Evolutionary conservation across 768 basidiomycete species (phyloP).

Genomic region (Cubamyces lactineus): DNA sequence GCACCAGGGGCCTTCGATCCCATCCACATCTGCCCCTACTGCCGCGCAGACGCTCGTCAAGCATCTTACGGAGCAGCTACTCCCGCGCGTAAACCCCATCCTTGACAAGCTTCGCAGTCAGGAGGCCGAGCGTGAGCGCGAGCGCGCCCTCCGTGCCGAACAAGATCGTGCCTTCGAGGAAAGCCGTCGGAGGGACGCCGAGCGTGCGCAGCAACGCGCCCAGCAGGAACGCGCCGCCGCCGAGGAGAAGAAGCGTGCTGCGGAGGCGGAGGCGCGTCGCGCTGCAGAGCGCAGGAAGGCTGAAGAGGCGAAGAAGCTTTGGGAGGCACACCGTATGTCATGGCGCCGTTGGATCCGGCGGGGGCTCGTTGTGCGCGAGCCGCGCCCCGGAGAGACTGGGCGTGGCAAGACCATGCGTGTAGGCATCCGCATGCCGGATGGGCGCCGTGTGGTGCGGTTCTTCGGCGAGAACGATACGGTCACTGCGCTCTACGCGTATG

Average conservation of each 20-base stretch:
- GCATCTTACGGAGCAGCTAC: slow-evolving; percentile 70
- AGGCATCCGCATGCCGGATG: slow-evolving; percentile 57
- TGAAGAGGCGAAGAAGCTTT: slow-evolving; percentile 29
- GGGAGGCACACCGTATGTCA: slow-evolving; percentile 39
- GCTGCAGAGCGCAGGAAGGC: slow-evolving; percentile 39
- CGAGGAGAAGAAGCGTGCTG: slow-evolving; percentile 39
- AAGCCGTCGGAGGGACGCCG: slow-evolving; percentile 65
- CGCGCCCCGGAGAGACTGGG: slow-evolving; percentile 30
- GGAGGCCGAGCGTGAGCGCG: slow-evolving; percentile 50
- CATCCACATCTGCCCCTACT: slow-evolving; percentile 54
- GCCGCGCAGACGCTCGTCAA: slow-evolving; percentile 62
- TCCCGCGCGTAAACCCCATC: slow-evolving; percentile 82
- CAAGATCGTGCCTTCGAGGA: slow-evolving; percentile 82
- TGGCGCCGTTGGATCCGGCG: slow-evolving; percentile 68
- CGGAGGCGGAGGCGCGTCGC: slow-evolving; percentile 42
- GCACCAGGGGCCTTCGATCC: slow-evolving; percentile 68
- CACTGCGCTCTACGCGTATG: slow-evolving; percentile 71
- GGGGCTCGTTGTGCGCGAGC: slow-evolving; percentile 46
- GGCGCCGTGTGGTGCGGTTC: slow-evolving; percentile 55
- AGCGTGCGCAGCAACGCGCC: slow-evolving; percentile 62
- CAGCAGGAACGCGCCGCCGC: slow-evolving; percentile 50
- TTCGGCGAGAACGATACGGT: slow-evolving; percentile 56
- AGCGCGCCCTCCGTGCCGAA: slow-evolving; percentile 62
- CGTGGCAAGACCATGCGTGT: slow-evolving; percentile 51
- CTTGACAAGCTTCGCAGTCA: slow-evolving; percentile 62